Base-by-base conservation (phyloP, 768 basidiomycete genomes). In the Austroboletus eburneus region DNA sequence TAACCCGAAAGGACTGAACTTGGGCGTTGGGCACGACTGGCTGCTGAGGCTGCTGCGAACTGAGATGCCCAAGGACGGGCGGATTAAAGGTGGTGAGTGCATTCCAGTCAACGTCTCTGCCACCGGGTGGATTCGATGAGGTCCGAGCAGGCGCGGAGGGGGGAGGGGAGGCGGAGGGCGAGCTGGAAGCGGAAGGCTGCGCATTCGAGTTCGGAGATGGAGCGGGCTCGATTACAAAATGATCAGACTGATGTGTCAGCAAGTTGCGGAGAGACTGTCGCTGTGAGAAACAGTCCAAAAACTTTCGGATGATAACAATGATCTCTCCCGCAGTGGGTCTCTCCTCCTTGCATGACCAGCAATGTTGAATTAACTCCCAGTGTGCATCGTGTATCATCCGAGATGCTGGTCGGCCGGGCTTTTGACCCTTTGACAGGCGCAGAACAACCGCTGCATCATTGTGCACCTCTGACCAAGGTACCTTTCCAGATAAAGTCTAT, bases 11-110 rank as follows among this genome's bases (percentile, higher is more conserved):
- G n/a, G n/a, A n/a, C n/a, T n/a, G n/a, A n/a, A n/a, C n/a, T n/a
- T 54, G 61, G 3, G 49, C 27, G 20, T 41, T 53, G 25, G 62
- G 33, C 17, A 40, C 43, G 8, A 37, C 4, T 33, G 36, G 10
- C 40, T 54, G 56, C 21, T 51, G 63, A 36, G 56, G 41, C 4
- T 51, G 55, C 35, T 58, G 65, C 6, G 55, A 43, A 9, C 49
- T 23, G 14, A 65, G 21, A 32, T 58, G 43, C 2, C n/a, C n/a
- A n/a, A n/a, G n/a, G n/a, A n/a, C n/a, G n/a, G n/a, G n/a, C n/a
- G n/a, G n/a, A n/a, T n/a, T n/a, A n/a, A n/a, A n/a, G n/a, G n/a
- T n/a, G n/a, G n/a, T n/a, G n/a, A n/a, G n/a, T n/a, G n/a, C n/a
- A n/a, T n/a, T n/a, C n/a, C n/a, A n/a, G n/a, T n/a, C n/a, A n/a